A percentile compares a stretch with the other conserved stretches of the same genome.
phyloP scores from a whole-genome alignment of 2,329 filamentous ascomycete genomes.

The Neofusicoccum ribis region DNA sequence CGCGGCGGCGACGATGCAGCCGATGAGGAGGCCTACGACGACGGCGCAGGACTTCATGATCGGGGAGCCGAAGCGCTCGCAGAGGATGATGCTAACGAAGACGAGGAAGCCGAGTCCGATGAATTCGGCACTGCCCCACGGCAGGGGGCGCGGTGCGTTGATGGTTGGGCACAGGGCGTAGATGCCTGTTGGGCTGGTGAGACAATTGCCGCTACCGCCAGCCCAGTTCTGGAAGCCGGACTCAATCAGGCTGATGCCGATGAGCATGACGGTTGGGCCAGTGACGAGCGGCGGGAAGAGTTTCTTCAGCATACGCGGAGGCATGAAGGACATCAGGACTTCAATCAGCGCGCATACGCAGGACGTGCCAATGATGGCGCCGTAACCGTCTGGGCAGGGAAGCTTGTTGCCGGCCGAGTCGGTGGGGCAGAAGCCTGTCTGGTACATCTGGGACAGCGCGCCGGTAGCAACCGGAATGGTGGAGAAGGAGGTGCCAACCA shows the following conservation, averaged over 20 bases:
- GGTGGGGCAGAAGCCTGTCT: conserved; percentile 65
- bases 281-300: conserved; percentile 79
- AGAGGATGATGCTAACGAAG: conserved; percentile 76
- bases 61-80: conserved; percentile 77
- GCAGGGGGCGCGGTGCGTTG: conserved; percentile 67
- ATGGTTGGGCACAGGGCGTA: conserved; percentile 62
- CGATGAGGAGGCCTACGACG: conserved; percentile 70
- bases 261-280: conserved; percentile 67
- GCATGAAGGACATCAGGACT: conserved; percentile 72
- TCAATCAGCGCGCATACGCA: conserved; percentile 58
- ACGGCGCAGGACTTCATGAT: conserved; percentile 83
- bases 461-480: conserved; percentile 73
- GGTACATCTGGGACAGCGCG: conserved; percentile 75
- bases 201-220: conserved; percentile 66
- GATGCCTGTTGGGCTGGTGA: conserved; percentile 50
- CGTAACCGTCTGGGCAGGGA: conserved; percentile 75
- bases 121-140: conserved; percentile 77
- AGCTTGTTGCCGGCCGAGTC: conserved; percentile 64
- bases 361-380: conserved; percentile 69
- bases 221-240: conserved; percentile 77
- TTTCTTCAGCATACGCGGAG: conserved; percentile 65
- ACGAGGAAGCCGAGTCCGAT: conserved; percentile 79
- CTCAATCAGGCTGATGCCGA: conserved; percentile 71
- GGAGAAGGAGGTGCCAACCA: conserved; percentile 76
- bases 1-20: conserved; percentile 76